These are phyloP conservation scores for Kuraishia borneana DNA, from an alignment of 805 yeast genomes.

Conservation along the genomic window DNA sequence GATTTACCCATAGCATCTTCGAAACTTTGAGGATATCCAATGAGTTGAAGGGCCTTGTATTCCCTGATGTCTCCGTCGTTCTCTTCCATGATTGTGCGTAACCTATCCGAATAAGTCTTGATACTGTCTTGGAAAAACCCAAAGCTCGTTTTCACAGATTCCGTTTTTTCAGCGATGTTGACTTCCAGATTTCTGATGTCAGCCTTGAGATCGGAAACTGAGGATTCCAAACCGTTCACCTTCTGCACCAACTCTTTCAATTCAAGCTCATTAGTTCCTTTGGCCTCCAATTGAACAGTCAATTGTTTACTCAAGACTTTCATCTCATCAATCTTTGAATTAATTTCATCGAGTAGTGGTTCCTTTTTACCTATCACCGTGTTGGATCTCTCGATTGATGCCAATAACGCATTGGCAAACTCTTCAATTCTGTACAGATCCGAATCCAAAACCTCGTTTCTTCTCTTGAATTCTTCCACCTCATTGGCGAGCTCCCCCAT, in stretches of 20 bases:
- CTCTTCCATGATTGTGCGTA: not conserved
- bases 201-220: not conserved
- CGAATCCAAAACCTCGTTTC: conserved; percentile 26
- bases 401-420: conserved; percentile 33
- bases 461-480: conserved; percentile 25
- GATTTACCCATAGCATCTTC: no score
- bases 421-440: conserved; percentile 32
- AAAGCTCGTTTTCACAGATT: not conserved
- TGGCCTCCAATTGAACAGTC: conserved; percentile 45
- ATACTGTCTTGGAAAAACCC: not conserved
- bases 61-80: not conserved
- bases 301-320: conserved; percentile 55
- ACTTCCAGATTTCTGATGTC: conserved; percentile 17
- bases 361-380: conserved; percentile 34
- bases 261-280: conserved; percentile 30
- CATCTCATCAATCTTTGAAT: conserved; percentile 61
- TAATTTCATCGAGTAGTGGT: conserved; percentile 58
- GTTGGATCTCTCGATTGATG: conserved; percentile 38
- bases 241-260: conserved; percentile 12
- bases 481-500: conserved; percentile 41
- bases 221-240: not conserved
- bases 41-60: not conserved
- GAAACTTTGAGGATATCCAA: not conserved
- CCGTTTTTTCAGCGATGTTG: conserved; percentile 22
- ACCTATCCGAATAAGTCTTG: not conserved